Conservation (phyloP, 495 filamentous ascomycete species). For the Aspergillus avenaceus region DNA sequence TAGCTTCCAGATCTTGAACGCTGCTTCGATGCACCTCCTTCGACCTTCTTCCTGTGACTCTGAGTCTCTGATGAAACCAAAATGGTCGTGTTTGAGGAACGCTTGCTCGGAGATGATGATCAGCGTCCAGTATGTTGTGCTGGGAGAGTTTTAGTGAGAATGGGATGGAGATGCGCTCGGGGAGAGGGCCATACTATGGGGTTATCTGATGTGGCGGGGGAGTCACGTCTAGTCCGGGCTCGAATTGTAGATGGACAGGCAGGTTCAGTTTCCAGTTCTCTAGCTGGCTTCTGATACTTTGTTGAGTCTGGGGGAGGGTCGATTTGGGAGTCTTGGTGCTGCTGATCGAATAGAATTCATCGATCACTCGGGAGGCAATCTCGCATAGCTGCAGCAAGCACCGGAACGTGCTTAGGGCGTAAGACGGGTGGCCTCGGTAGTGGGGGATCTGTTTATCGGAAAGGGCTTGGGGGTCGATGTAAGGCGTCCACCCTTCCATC, state of each 20-base stretch:
- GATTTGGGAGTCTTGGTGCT: constrained; percentile 6
- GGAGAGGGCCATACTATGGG: constrained; percentile 17
- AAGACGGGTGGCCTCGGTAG: constrained; percentile 3
- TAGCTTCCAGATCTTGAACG: constrained; percentile 8
- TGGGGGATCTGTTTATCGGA: neutral
- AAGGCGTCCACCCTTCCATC: constrained; percentile 29
- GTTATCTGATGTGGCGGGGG: constrained; percentile 22
- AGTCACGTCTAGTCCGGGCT: constrained; percentile 6
- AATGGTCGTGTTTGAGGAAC: constrained; percentile 13
- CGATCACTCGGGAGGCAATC: constrained; percentile 20
- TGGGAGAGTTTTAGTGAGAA: too few species aligned
- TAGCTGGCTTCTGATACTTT: constrained; percentile 9
- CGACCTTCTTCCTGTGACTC: neutral
- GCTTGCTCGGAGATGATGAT: constrained; percentile 16
- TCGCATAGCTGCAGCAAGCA: constrained; percentile 17
- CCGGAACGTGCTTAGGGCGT: constrained; percentile 15
- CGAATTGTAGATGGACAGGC: constrained; percentile 15
- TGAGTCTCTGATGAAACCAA: constrained; percentile 1
- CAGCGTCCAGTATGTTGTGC: constrained; percentile 13
- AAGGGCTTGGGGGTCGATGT: constrained; percentile 11
- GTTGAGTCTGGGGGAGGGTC: neutral
- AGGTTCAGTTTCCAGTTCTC: constrained; percentile 13
- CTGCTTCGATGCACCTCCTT: constrained; percentile 5
- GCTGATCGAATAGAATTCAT: constrained; percentile 17
- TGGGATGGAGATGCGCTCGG: too few species aligned